A percentile compares a stretch with the other conserved stretches of the same genome.
These are phyloP conservation scores for Tolypocladium amazonense DNA, from an alignment of 2,329 filamentous ascomycete genomes.

Conservation along the genomic window DNA sequence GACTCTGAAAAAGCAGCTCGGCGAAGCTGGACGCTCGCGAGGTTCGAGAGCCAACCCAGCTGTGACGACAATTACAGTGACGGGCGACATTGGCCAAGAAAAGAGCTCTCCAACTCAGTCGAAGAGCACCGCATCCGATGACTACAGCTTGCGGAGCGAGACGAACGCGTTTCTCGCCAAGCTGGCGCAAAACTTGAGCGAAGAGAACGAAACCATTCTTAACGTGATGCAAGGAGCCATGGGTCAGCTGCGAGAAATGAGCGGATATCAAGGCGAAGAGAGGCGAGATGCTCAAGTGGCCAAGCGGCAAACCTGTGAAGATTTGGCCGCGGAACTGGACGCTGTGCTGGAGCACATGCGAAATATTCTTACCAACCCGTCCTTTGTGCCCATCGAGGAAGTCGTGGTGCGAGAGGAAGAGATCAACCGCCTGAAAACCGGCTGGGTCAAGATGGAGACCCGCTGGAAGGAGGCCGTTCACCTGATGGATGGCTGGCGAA, in stretches of 20 bases:
- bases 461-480: conserved; percentile 83
- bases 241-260: conserved; percentile 59
- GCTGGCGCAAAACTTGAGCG: conserved; percentile 70
- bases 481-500: conserved; percentile 88
- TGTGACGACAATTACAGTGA: conserved; percentile 46
- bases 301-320: conserved; percentile 38
- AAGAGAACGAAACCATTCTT: conserved; percentile 82
- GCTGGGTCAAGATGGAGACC: conserved; percentile 88
- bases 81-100: conserved; percentile 42
- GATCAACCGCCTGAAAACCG: conserved; percentile 69
- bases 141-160: conserved; percentile 69
- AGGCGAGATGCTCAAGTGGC: conserved; percentile 19
- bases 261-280: conserved; percentile 37
- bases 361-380: conserved; percentile 82
- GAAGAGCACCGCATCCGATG: conserved; percentile 19
- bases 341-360: conserved; percentile 70
- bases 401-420: conserved; percentile 88
- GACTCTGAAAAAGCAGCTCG: conserved; percentile 75
- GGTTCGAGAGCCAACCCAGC: conserved; percentile 44
- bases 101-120: conserved; percentile 21
- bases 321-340: conserved; percentile 67
- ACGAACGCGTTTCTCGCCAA: conserved; percentile 86
- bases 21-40: conserved; percentile 55
- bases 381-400: conserved; percentile 91
- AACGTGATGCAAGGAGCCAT: conserved; percentile 62